Evolutionary conservation across 2,329 filamentous ascomycete genomes (phyloP).

Genomic region (Mariannaea sp.): DNA sequence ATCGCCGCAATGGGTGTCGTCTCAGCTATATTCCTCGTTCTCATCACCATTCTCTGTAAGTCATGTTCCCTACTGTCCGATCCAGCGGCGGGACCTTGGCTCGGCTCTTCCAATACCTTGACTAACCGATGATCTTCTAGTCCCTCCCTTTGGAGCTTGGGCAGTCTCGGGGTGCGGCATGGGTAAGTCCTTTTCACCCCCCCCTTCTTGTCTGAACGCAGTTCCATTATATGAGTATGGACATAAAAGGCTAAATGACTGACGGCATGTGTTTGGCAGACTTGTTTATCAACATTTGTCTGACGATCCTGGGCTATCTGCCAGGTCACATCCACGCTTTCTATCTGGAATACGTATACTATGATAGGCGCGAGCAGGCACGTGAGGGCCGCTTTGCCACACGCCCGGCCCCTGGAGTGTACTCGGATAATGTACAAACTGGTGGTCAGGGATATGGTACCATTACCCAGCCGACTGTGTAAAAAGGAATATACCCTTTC

Average conservation of each 20-base stretch:
- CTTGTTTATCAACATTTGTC: constrained; percentile 68
- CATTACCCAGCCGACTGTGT: constrained; percentile 43
- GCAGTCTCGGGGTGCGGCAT: constrained; percentile 67
- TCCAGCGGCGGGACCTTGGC: not conserved
- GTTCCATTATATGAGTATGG: constrained; percentile 4
- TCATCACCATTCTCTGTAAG: constrained; percentile 60
- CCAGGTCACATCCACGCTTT: constrained; percentile 82
- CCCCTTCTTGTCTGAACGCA: not conserved
- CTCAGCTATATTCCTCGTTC: constrained; percentile 54
- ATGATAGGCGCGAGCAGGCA: constrained; percentile 69
- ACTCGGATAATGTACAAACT: constrained; percentile 72
- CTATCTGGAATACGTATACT: constrained; percentile 84
- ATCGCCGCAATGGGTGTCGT: constrained; percentile 52
- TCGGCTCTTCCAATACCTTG: constrained; percentile 2
- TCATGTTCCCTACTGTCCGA: constrained; percentile 12
- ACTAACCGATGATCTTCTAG: constrained; percentile 47
- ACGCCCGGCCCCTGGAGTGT: constrained; percentile 68
- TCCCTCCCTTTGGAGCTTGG: constrained; percentile 69
- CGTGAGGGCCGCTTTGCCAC: constrained; percentile 60
- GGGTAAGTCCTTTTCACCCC: constrained; percentile 42
- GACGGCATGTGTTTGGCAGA: constrained; percentile 48
- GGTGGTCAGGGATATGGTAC: constrained; percentile 70
- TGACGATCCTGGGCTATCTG: constrained; percentile 72
- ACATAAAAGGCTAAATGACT: constrained; percentile 10
- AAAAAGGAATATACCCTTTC: not conserved